Evolutionary conservation across 139 green algal genomes (phyloP), one percentile per base, ranked within the genome.

Genomic region (Eudorina sp.): DNA sequence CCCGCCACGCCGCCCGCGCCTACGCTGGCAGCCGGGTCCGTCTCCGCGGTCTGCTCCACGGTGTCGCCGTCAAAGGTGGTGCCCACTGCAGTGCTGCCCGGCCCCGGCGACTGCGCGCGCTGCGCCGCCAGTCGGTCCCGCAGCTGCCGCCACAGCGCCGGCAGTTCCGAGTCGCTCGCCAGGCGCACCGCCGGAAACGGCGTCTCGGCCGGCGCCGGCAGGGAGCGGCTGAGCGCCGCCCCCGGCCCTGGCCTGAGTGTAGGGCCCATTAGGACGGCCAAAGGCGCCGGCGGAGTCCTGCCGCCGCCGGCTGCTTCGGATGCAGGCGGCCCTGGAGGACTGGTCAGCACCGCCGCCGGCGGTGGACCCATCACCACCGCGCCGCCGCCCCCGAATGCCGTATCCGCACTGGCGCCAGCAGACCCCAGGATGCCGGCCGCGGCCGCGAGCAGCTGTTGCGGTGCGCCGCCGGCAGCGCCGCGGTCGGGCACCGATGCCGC

Each of bases 31-130:
- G 25, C 83, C 6, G 83, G 83, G 83, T 88, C 83, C 51, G 83
- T 88, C 83, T 88, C 83, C 38, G 83, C 83, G n/a, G 66, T 88
- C 69, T 88, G 68, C n/a, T 88, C 83, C 69, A 58, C 83, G 38
- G 83, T 88, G 29, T 88, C 82, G 16, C 43, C 81, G 66, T 78
- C 68, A 0, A 31, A 25, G 16, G 83, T 88, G 27, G 68, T 88
- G 0, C 83, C 83, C 36, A 81, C 27, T 18, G 62, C 83, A 8
- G 68, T 82, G 34, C 68, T 82, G 34, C 83, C 83, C 9, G 83
- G 68, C 0, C 68, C 83, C 0, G 68, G 83, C 6, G 83, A 88
- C 0, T 72, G 68, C 13, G 48, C 83, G 36, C 66, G 68, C 83
- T 16, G 36, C 38, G 51, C 51, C 68, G 46, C 83, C 36, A 68